phyloP scores from a whole-genome alignment of 2,329 filamentous ascomycete species.

The Colletotrichum tabaci region DNA sequence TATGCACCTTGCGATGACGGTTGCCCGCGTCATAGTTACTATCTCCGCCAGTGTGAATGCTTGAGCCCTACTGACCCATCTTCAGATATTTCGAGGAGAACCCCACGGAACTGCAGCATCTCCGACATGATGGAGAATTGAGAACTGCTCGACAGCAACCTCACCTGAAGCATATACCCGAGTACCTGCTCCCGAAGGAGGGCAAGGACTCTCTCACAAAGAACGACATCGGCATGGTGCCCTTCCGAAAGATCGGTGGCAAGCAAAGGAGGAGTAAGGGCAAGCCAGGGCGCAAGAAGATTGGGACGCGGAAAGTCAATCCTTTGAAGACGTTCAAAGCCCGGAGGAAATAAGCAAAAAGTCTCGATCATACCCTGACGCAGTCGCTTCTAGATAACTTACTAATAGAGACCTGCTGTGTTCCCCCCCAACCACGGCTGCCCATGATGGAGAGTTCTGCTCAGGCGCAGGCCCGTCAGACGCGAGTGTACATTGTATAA shows the following conservation, averaged over 20 bases:
- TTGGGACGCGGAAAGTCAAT: constrained; percentile 78
- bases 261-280: constrained; percentile 66
- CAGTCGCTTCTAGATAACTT: constrained; percentile 5
- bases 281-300: constrained; percentile 58
- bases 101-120: constrained; percentile 86
- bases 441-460: not conserved
- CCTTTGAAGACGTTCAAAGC: constrained; percentile 92
- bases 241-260: constrained; percentile 70
- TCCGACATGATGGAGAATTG: constrained; percentile 92
- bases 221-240: constrained; percentile 83
- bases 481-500: too few relatives aligned
- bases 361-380: constrained; percentile 9
- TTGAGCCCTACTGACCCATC: not conserved
- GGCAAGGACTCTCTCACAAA: constrained; percentile 74
- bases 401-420: constrained; percentile 8
- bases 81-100: constrained; percentile 92
- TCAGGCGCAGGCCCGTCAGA: not conserved
- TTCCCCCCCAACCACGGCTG: not conserved
- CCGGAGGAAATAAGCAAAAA: constrained; percentile 59
- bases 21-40: not conserved
- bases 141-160: constrained; percentile 86
- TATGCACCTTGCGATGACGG: not conserved
- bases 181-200: constrained; percentile 86
- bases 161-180: constrained; percentile 94
- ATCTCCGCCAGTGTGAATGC: not conserved